Evolutionary conservation across 2,329 filamentous ascomycete genomes (phyloP).

Genomic region (Aspergillus japonicus): DNA sequence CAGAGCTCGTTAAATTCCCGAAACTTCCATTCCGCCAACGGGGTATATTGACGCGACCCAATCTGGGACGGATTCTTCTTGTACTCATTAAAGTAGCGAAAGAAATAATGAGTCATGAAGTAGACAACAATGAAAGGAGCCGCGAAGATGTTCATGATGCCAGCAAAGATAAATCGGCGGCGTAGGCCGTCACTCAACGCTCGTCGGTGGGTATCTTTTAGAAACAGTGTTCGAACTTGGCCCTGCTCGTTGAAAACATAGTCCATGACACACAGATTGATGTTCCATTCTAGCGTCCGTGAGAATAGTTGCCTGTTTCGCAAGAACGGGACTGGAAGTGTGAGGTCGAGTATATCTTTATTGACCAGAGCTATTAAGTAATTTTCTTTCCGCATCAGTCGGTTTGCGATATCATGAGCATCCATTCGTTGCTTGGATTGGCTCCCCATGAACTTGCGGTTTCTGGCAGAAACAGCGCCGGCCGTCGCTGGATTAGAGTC

Average conservation of each 20-base stretch:
- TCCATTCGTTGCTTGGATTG: conserved; percentile 93
- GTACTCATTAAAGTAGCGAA: conserved; percentile 96
- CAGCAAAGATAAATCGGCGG: conserved; percentile 76
- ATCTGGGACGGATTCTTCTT: conserved; percentile 88
- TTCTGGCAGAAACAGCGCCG: conserved; percentile 57
- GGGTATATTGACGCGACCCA: conserved; percentile 86
- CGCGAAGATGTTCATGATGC: conserved; percentile 79
- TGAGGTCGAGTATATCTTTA: conserved; percentile 88
- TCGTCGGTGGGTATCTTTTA: conserved; percentile 78
- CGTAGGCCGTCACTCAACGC: conserved; percentile 75
- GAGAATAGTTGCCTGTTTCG: conserved; percentile 80
- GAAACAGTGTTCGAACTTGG: conserved; percentile 80
- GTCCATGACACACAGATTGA: conserved; percentile 86
- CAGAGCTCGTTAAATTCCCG: conserved; percentile 96
- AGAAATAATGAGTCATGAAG: conserved; percentile 84
- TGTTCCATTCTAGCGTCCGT: conserved; percentile 84
- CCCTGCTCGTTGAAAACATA: conserved; percentile 90
- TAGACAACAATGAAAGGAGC: conserved; percentile 87
- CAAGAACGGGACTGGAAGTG: conserved; percentile 80
- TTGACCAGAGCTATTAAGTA: conserved; percentile 97
- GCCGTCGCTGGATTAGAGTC: conserved; percentile 87
- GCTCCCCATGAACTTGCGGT: conserved; percentile 66
- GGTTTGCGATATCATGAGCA: conserved; percentile 94
- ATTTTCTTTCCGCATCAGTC: conserved; percentile 94
- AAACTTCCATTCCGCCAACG: conserved; percentile 95